Evolutionary conservation across 2,329 filamentous ascomycete species (phyloP), one percentile per base, ranked within the genome.

Genomic region (Colletotrichum camelliae): DNA sequence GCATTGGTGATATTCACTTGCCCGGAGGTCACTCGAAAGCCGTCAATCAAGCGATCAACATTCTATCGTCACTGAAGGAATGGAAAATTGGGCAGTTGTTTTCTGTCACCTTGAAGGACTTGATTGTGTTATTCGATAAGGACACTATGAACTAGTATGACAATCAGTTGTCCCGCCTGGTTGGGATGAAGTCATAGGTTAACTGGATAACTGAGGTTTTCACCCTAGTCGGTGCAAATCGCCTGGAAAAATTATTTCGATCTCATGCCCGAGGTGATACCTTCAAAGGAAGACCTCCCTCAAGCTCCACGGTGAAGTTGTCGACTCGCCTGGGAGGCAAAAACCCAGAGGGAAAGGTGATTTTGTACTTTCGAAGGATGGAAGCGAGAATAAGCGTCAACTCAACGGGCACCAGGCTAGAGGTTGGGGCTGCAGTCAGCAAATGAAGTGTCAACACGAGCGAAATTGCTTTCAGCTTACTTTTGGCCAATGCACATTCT

Each of bases 401-500:
- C n/a, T 61, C 58, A 21, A 61, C 13, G 4, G 58, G 58, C 12
- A 61, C 58, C 12, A 61, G 12, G 12, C 58, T 61, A 21, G 29
- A 35, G 16, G 9, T 18, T n/a, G 3, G 3, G 18, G 1, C 31
- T 8, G 2, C 1, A n/a, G 8, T 31, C 18, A 33, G 58, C 29
- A 33, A 61, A 13, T 15, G n/a, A 33, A 31, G 18, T 61, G 2
- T 16, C 24, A 27, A 18, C 24, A 43, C 1, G 16, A 33, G 9
- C 4, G 1, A 1, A n/a, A 13, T n/a, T 8, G 29, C 2, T 10
- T 13, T 16, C 4, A 8, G 13, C 68, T 64, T 18, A 70, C 68
- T 70, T 70, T 13, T 64, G 37, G 5, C 68, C 58, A 16, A 70
- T 64, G 1, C 39, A 70, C 58, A 55, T 62, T 27, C 68, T 55